Conservation (phyloP, 1,139 yeast genomes). For the Lodderomyces oxycetoniae region DNA sequence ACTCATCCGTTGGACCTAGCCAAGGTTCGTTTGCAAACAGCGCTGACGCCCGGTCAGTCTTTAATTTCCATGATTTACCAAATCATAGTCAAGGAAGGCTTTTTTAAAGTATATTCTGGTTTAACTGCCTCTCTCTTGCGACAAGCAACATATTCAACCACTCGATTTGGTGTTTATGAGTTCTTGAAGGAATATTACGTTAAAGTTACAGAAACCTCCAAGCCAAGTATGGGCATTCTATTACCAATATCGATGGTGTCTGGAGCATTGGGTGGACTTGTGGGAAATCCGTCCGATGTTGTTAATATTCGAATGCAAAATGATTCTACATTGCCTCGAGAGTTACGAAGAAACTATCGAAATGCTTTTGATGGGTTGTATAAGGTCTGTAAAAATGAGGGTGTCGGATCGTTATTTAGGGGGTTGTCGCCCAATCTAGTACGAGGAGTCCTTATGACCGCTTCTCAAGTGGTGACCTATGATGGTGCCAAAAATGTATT, state of each 20-base stretch:
- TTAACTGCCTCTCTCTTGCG: constrained; percentile 75
- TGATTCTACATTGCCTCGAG: constrained; percentile 65
- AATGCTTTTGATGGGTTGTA: constrained; percentile 75
- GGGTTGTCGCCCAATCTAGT: constrained; percentile 76
- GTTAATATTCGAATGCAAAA: constrained; percentile 91
- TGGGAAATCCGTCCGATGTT: constrained; percentile 86
- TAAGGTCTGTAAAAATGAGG: constrained; percentile 60
- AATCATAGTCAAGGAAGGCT: constrained; percentile 62
- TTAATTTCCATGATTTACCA: constrained; percentile 56
- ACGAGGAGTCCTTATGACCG: constrained; percentile 85
- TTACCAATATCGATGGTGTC: constrained; percentile 79
- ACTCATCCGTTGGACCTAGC: constrained; percentile 79
- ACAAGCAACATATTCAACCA: constrained; percentile 85
- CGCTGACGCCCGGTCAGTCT: constrained; percentile 57
- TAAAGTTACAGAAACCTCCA: constrained; percentile 26
- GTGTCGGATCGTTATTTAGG: constrained; percentile 55
- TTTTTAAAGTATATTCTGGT: constrained; percentile 70
- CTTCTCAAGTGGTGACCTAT: constrained; percentile 85
- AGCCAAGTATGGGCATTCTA: constrained; percentile 43
- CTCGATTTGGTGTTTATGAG: constrained; percentile 82
- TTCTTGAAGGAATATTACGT: constrained; percentile 55
- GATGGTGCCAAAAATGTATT: constrained; percentile 67
- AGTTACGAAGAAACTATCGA: constrained; percentile 65
- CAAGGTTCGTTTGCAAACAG: constrained; percentile 79
- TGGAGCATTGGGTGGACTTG: constrained; percentile 78